phyloP scores from a whole-genome alignment of 805 yeast genomes.

The Candida alai region DNA sequence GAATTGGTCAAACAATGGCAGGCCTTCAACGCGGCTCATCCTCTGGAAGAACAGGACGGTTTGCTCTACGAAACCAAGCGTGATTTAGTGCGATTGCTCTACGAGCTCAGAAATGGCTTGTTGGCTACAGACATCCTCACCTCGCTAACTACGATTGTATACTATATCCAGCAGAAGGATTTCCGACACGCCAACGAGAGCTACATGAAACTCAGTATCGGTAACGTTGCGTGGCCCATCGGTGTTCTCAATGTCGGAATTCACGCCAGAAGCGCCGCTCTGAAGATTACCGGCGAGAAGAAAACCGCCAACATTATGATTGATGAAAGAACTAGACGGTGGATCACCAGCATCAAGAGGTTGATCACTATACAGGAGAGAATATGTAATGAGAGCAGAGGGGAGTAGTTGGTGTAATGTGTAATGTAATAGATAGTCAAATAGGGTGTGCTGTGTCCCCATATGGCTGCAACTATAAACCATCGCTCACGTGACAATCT shows the following conservation, averaged over 20 bases:
- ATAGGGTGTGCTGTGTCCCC: too few relatives aligned
- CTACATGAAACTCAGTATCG: slow-evolving; percentile 74
- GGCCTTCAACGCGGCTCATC: slow-evolving; percentile 9
- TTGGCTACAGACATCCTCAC: slow-evolving; percentile 46
- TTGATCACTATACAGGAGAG: slow-evolving; percentile 48
- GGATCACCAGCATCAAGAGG: slow-evolving; percentile 76
- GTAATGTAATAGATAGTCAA: too few relatives aligned
- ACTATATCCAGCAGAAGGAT: slow-evolving; percentile 53
- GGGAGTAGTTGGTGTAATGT: too few relatives aligned
- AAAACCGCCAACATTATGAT: slow-evolving; percentile 68
- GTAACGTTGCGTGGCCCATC: slow-evolving; percentile 90
- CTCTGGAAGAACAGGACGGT: slow-evolving; percentile 6
- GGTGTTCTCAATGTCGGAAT: slow-evolving; percentile 79
- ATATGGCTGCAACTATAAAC: too few relatives aligned
- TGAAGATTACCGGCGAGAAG: slow-evolving; percentile 48
- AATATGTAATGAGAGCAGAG: slow-evolving; percentile 17
- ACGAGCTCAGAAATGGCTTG: slow-evolving; percentile 29
- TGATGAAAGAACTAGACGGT: slow-evolving; percentile 67
- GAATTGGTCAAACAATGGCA: slow-evolving; percentile 45
- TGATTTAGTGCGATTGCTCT: slow-evolving; percentile 50
- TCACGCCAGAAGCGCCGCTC: slow-evolving; percentile 66
- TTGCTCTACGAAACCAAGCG: slow-evolving; percentile 32
- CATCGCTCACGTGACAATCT: too few relatives aligned
- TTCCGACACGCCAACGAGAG: slow-evolving; percentile 57
- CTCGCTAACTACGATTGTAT: slow-evolving; percentile 56